Evolutionary conservation across 2,329 filamentous ascomycete genomes (phyloP), one percentile per base, ranked within the genome.

Genomic region (Hypomyces rosellus): DNA sequence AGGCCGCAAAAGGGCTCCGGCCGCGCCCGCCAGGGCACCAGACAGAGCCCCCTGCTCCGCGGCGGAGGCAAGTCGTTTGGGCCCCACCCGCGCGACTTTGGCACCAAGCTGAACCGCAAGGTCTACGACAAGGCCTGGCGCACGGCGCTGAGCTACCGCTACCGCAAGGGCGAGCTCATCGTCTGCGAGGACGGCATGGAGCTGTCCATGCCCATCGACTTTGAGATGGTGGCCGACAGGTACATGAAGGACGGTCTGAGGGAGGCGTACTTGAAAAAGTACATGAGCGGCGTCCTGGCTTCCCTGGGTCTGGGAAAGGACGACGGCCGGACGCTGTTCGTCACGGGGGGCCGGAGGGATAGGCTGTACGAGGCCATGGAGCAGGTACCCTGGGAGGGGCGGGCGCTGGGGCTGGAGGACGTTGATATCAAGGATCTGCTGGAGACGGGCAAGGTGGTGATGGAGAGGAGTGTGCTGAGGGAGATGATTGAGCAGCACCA

Each of bases 381-480:
- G 46, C 72, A 80, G 52, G 70, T 85, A 54, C 80, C 78, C 8
- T 73, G 80, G 61, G 79, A 90, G 54, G 89, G 87, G 16, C 80
- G 82, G 50, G 85, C 85, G 8, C 73, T 90, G 59, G 78, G 81
- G 51, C 74, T 85, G 52, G 73, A 78, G n/a, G 86, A 95, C 55
- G 89, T 99, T 34, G 93, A 97, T 69, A 89, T 99, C 55, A 99
- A 97, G 79, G 88, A 97, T 67, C 70, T 99, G 56, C 72, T 99
- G 58, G 88, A 93, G 73, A 84, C 85, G 48, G 87, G 88, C 48
- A 83, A 90, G 62, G 74, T 99, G 54, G 84, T 99, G 53, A 82
- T 99, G 61, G 93, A 99, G 78, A 82, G 86, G 66, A 72, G 74
- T 39, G 92, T 92, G 34, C 75, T 99, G 63, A 78, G 84, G 67